A percentile compares a stretch with the other conserved stretches of the same genome.
Evolutionary conservation across 2,329 filamentous ascomycete genomes (phyloP).

Genomic region (Triangularia setosa): DNA sequence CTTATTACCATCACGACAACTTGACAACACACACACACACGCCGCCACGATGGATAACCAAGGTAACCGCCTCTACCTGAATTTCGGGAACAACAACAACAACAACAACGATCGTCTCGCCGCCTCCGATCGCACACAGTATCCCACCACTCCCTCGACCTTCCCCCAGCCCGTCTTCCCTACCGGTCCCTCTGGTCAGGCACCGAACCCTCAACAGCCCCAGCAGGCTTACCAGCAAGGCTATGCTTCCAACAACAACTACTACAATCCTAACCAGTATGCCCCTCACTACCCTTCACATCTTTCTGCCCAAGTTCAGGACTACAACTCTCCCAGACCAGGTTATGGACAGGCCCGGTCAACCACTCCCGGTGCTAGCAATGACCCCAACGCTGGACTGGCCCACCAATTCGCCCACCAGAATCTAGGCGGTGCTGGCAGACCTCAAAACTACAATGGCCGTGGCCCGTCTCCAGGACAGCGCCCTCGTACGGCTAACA

Average conservation of each 20-base stretch:
- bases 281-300: conserved; percentile 26
- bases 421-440: conserved; percentile 73
- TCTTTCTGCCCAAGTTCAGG: conserved; percentile 37
- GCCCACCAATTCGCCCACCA: conserved; percentile 97
- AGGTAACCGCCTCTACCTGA: conserved; percentile 63
- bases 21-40: background rate
- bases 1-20: background rate
- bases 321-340: conserved; percentile 33
- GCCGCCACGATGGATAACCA: conserved; percentile 46
- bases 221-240: conserved; percentile 40
- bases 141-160: conserved; percentile 88
- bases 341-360: conserved; percentile 45
- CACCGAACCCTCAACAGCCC: conserved; percentile 43
- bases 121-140: conserved; percentile 59
- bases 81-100: conserved; percentile 55
- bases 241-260: conserved; percentile 18
- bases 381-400: conserved; percentile 84
- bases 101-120: conserved; percentile 55
- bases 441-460: conserved; percentile 65
- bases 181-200: conserved; percentile 32
- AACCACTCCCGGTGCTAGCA: conserved; percentile 57
- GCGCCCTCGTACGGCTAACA: conserved; percentile 81
- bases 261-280: conserved; percentile 24
- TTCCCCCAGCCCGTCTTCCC: conserved; percentile 85
- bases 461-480: conserved; percentile 66